A percentile compares a stretch with the other conserved stretches of the same genome.
Evolutionary conservation across 176 grass and related monocot genomes (phyloP).

Genomic region (Juncus inflexus): DNA sequence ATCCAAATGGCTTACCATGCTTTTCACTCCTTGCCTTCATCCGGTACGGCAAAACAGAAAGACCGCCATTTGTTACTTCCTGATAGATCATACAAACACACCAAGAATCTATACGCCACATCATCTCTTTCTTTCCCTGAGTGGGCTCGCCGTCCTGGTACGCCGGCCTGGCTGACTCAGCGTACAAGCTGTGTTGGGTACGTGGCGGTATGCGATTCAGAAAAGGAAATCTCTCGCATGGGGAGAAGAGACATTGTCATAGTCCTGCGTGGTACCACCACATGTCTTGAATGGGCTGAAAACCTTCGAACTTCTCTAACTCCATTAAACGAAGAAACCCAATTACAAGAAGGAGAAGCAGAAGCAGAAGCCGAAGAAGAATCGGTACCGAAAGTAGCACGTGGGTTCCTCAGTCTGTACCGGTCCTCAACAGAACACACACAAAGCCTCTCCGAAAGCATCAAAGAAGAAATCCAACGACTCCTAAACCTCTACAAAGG

Average conservation of each 20-base stretch:
- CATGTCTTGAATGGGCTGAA: conserved; percentile 91
- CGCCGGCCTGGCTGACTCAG: conserved; percentile 82
- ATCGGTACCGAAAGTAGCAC: conserved; percentile 54
- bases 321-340: conserved; percentile 31
- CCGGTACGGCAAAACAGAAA: conserved; percentile 13
- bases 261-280: conserved; percentile 77
- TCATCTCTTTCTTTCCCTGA: conserved; percentile 60
- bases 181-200: conserved; percentile 83
- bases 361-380: neutral
- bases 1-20: conserved; percentile 73
- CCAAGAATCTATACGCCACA: conserved; percentile 76
- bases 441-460: conserved; percentile 56
- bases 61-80: conserved; percentile 62
- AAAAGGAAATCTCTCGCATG: conserved; percentile 73
- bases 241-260: conserved; percentile 81
- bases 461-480: conserved; percentile 62
- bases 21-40: conserved; percentile 70
- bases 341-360: conserved; percentile 13
- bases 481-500: conserved; percentile 78
- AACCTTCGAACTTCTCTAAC: conserved; percentile 63
- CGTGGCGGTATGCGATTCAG: conserved; percentile 87
- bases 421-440: conserved; percentile 55
- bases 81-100: conserved; percentile 70
- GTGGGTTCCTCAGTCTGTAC: conserved; percentile 73
- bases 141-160: conserved; percentile 54